A percentile compares a stretch with the other conserved stretches of the same genome.
Conservation (phyloP, 2,329 filamentous ascomycete genomes). For the Ilyonectria sp. region DNA sequence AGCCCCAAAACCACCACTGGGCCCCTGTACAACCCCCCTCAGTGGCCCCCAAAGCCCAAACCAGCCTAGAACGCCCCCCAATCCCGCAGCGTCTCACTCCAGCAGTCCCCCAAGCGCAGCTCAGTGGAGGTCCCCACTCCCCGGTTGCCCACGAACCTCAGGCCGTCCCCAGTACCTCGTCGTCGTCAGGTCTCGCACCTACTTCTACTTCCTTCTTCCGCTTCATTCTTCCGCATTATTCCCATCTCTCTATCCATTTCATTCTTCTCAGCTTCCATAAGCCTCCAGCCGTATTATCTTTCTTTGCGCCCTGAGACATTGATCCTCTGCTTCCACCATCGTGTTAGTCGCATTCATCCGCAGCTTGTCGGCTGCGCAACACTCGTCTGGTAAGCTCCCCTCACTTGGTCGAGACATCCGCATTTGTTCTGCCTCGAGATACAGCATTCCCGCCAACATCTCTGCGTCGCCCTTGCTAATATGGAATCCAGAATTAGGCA, state of each 20-base stretch:
- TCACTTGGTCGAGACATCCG: not conserved
- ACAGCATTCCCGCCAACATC: not conserved
- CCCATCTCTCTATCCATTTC: slow-evolving; percentile 23
- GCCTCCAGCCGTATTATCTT: slow-evolving; percentile 1
- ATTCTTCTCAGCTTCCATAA: slow-evolving; percentile 14
- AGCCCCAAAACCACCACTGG: slow-evolving; percentile 16
- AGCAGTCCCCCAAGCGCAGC: slow-evolving; percentile 16
- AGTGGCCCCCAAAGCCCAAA: slow-evolving; percentile 15
- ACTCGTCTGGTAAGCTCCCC: slow-evolving; percentile 20
- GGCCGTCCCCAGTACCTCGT: slow-evolving; percentile 28
- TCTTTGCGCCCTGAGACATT: slow-evolving; percentile 5
- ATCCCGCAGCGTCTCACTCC: slow-evolving; percentile 23
- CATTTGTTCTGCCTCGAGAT: not conserved
- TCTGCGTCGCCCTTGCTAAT: not conserved
- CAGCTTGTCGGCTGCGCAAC: slow-evolving; percentile 17
- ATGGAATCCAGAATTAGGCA: slow-evolving; percentile 5
- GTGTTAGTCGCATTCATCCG: slow-evolving; percentile 26
- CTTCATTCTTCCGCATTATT: slow-evolving; percentile 30
- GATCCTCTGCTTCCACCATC: slow-evolving; percentile 20
- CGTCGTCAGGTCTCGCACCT: slow-evolving; percentile 18
- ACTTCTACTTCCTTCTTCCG: slow-evolving; percentile 19
- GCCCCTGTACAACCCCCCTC: slow-evolving; percentile 13
- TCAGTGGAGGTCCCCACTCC: slow-evolving; percentile 30
- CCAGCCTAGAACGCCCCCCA: slow-evolving; percentile 15
- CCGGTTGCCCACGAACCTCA: slow-evolving; percentile 27